These are phyloP conservation scores for Aspergillus arachidicola DNA, from an alignment of 2,329 filamentous ascomycete species.

Conservation along the genomic window DNA sequence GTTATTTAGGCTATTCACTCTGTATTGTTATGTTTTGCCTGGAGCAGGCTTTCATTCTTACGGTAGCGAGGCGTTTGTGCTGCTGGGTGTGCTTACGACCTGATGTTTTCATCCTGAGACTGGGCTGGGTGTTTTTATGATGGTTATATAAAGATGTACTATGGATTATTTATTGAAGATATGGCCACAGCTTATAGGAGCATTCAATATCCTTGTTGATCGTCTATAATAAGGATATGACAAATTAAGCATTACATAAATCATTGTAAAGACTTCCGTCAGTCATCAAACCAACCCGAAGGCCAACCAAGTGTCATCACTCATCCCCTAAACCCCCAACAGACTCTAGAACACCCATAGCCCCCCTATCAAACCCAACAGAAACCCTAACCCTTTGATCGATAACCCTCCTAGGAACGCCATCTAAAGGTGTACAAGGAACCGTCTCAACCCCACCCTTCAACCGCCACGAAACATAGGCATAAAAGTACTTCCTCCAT, in stretches of 20 bases:
- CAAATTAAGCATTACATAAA: background rate
- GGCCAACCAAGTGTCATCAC: background rate
- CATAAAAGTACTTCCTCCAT: slow-evolving; percentile 37
- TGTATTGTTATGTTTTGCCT: background rate
- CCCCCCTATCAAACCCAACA: slow-evolving; percentile 31
- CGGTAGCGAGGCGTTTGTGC: slow-evolving; percentile 15
- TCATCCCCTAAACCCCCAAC: slow-evolving; percentile 3
- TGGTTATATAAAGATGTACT: background rate
- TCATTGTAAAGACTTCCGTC: background rate
- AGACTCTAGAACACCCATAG: slow-evolving; percentile 22
- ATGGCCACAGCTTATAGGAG: background rate
- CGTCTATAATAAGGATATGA: background rate
- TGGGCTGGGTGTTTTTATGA: background rate
- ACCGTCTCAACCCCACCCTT: slow-evolving; percentile 1
- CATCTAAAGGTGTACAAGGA: slow-evolving; percentile 5
- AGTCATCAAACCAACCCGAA: background rate
- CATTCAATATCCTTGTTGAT: background rate
- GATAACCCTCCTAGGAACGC: too few relatives aligned
- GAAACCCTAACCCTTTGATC: slow-evolving; percentile 15
- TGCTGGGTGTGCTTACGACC: background rate
- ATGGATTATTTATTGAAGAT: background rate
- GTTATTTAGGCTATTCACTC: background rate
- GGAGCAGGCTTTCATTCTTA: slow-evolving; percentile 3
- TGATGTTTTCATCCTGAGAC: background rate
- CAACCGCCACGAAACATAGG: slow-evolving; percentile 34